A percentile compares a stretch with the other conserved stretches of the same genome.
Evolutionary conservation across 1,139 yeast species (phyloP).

Genomic region (Yamadazyma atlantica): DNA sequence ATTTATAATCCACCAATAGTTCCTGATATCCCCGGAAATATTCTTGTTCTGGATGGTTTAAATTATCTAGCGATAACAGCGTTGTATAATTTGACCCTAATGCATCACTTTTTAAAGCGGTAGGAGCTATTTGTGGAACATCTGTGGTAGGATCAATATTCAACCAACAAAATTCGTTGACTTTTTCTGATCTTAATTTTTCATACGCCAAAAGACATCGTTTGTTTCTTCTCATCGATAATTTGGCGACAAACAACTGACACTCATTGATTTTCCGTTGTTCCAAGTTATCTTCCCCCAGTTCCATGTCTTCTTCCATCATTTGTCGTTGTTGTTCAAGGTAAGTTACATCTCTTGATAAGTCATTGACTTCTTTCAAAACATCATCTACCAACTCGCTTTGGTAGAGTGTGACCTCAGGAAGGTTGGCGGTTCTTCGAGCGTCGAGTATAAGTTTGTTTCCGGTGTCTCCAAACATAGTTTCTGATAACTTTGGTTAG

Average conservation of each 20-base stretch:
- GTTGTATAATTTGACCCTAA: conserved; percentile 29
- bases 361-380: conserved; percentile 56
- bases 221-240: conserved; percentile 84
- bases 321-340: conserved; percentile 13
- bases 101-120: conserved; percentile 8
- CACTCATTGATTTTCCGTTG: conserved; percentile 57
- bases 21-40: conserved; percentile 73
- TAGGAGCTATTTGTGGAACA: conserved; percentile 5
- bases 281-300: conserved; percentile 22
- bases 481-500: neutral
- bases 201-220: conserved; percentile 87
- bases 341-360: conserved; percentile 52
- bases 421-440: conserved; percentile 68
- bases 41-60: conserved; percentile 79
- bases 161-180: conserved; percentile 74
- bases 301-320: conserved; percentile 18
- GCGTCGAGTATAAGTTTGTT: conserved; percentile 83
- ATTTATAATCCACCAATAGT: conserved; percentile 71
- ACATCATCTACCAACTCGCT: conserved; percentile 71
- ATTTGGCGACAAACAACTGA: conserved; percentile 75
- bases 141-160: conserved; percentile 40
- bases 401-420: conserved; percentile 70
- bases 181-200: conserved; percentile 61
- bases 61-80: conserved; percentile 42
- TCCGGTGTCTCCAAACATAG: conserved; percentile 89